A percentile compares a stretch with the other conserved stretches of the same genome.
Conservation (phyloP, 2,329 filamentous ascomycete genomes). For the Fusarium marasasianum region DNA sequence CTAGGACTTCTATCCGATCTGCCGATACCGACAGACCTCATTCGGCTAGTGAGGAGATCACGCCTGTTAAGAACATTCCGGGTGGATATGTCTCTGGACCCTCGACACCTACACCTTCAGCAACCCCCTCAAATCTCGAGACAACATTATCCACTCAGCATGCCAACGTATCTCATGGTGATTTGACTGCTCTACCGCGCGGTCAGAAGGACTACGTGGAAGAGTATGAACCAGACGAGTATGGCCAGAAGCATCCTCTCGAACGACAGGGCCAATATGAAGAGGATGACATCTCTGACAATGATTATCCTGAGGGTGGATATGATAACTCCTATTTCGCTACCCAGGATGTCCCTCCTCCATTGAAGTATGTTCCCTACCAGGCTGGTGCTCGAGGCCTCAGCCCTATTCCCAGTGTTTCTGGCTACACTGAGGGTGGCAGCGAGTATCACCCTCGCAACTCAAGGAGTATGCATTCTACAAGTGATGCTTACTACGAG, state of each 20-base stretch:
- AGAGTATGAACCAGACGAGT: conserved; percentile 60
- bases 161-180: conserved; percentile 68
- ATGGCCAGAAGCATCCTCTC: conserved; percentile 53
- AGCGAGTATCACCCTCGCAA: conserved; percentile 68
- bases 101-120: conserved; percentile 71
- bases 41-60: conserved; percentile 71
- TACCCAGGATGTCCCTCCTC: conserved; percentile 70
- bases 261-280: conserved; percentile 58
- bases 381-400: conserved; percentile 75
- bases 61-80: conserved; percentile 70
- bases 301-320: conserved; percentile 53
- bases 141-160: conserved; percentile 75
- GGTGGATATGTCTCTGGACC: conserved; percentile 68
- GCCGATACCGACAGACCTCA: conserved; percentile 78
- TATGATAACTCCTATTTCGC: conserved; percentile 62
- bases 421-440: conserved; percentile 80
- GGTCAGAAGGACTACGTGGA: conserved; percentile 54
- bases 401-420: conserved; percentile 92
- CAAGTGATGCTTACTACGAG: conserved; percentile 66
- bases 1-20: conserved; percentile 85
- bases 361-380: conserved; percentile 73
- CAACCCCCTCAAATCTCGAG: conserved; percentile 62
- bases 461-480: conserved; percentile 60
- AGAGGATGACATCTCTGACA: conserved; percentile 46
- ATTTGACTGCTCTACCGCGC: conserved; percentile 64